Percentiles rank a stretch among this genome's conserved stretches.
Evolutionary conservation across 805 yeast genomes (phyloP).

Genomic region (Saccharomycopsis oosterbeekiorum): DNA sequence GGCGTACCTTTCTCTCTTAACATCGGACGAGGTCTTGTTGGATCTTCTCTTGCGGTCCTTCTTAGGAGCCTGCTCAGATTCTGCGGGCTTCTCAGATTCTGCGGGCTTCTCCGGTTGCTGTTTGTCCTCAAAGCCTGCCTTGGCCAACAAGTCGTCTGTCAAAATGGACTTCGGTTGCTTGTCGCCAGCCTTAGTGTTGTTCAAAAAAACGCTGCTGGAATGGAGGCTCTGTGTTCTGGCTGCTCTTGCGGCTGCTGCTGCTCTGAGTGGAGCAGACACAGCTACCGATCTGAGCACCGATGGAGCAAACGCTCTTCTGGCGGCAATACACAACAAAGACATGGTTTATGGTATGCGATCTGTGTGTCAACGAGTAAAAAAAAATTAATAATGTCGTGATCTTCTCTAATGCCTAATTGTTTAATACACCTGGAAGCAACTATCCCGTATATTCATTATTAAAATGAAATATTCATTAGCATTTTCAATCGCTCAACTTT

Average conservation of each 20-base stretch:
- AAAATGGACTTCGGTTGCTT: constrained; percentile 42
- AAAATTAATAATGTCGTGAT: too few relatives aligned
- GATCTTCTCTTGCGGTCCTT: constrained; percentile 40
- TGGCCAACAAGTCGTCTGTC: constrained; percentile 70
- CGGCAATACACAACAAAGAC: not conserved
- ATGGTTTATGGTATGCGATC: not conserved
- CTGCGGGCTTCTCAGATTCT: too few relatives aligned
- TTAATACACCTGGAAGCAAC: too few relatives aligned
- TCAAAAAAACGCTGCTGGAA: not conserved
- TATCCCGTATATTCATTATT: too few relatives aligned
- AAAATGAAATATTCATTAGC: not conserved
- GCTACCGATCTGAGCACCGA: not conserved
- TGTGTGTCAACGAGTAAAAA: not conserved
- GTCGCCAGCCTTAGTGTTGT: not conserved
- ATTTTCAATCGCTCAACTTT: not conserved
- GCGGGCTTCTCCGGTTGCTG: too few relatives aligned
- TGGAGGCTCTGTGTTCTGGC: not conserved
- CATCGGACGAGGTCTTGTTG: constrained; percentile 58
- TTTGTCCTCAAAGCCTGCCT: constrained; percentile 54
- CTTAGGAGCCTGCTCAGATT: constrained; percentile 12
- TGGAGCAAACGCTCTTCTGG: not conserved
- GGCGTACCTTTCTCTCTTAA: constrained; percentile 75
- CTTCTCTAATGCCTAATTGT: too few relatives aligned
- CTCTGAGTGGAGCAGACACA: not conserved
- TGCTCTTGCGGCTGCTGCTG: not conserved